phyloP scores from a whole-genome alignment of 202 grass and related monocot species.

The Schoenoplectus tabernaemontani region DNA sequence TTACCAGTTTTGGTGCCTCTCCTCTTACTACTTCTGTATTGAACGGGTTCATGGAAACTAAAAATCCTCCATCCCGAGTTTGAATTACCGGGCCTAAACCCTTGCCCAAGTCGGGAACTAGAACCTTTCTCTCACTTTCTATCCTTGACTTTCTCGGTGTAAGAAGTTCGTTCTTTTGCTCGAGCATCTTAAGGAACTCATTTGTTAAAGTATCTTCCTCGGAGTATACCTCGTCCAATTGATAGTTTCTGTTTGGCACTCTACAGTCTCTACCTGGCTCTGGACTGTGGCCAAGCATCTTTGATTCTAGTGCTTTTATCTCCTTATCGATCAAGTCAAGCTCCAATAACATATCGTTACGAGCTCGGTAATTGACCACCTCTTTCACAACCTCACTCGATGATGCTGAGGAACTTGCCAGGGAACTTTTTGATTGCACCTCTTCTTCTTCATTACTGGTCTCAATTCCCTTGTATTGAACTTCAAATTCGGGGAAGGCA shows the following conservation, averaged over 20 bases:
- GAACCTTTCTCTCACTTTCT: conserved; percentile 23
- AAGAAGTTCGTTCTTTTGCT: conserved; percentile 30
- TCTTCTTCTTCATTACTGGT: conserved; percentile 23
- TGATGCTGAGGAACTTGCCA: neutral
- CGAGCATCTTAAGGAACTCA: conserved; percentile 64
- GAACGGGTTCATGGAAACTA: conserved; percentile 85
- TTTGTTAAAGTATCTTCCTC: conserved; percentile 69
- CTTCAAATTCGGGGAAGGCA: conserved; percentile 59
- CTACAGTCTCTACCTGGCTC: conserved; percentile 18
- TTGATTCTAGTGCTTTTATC: conserved; percentile 61
- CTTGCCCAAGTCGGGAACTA: conserved; percentile 59
- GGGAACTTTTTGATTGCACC: neutral
- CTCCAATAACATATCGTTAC: conserved; percentile 45
- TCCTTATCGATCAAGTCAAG: conserved; percentile 66
- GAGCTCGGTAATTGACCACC: conserved; percentile 52
- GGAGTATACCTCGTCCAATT: conserved; percentile 28
- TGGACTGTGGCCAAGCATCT: conserved; percentile 22
- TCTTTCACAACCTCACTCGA: conserved; percentile 52
- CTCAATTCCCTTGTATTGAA: conserved; percentile 75
- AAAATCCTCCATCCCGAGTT: conserved; percentile 71
- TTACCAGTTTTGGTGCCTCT: conserved; percentile 42
- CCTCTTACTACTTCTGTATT: conserved; percentile 41
- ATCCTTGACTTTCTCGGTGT: conserved; percentile 27
- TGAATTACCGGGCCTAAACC: conserved; percentile 51
- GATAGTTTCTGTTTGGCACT: conserved; percentile 11